Conservation (phyloP, 306 rosid species). For the barrel medic (Medicago truncatula) region MtrunA17r5.0-ANR NC_053048.1:46785501-46786000, state of each 20-base stretch:
- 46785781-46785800: not conserved
- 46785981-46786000: not conserved
- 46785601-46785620: not conserved
- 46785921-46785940: no score
- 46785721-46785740: not conserved
- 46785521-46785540: conserved; percentile 27
- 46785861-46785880: not conserved
- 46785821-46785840: not conserved
- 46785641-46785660: not conserved
- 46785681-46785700: not conserved
- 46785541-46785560: conserved; percentile 21
- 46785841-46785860: not conserved
- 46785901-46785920: not conserved
- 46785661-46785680: not conserved
- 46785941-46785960: no score
- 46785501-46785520: not conserved
- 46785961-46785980: not conserved
- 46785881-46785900: not conserved
- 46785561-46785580: not conserved
- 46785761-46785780: not conserved
- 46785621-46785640: not conserved
- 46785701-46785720: not conserved
- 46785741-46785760: not conserved
- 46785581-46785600: not conserved
- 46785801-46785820: not conserved